Percentiles rank a stretch among this genome's conserved stretches.
Evolutionary conservation across 768 basidiomycete genomes (phyloP).

Genomic region (Porphyrellus cyaneotinctus): DNA sequence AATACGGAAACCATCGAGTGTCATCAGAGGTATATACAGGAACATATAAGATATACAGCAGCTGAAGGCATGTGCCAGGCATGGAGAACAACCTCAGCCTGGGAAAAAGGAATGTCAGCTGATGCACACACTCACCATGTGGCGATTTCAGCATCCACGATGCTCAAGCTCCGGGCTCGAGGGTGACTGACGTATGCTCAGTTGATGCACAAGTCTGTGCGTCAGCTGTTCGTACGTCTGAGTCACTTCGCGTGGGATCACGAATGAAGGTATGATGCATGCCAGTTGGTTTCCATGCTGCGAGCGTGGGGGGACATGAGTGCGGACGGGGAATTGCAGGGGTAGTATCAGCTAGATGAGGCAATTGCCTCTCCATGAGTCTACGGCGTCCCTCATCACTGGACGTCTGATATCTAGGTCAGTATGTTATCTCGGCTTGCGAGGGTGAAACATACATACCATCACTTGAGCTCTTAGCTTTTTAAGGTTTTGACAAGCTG

Average conservation of each 20-base stretch:
- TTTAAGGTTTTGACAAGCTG: not conserved
- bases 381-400: not conserved
- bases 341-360: too few species aligned
- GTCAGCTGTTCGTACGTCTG: not conserved
- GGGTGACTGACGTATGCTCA: slow-evolving; percentile 2
- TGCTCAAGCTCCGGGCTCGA: not conserved
- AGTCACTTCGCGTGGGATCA: not conserved
- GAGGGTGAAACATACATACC: too few species aligned
- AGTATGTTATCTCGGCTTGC: too few species aligned
- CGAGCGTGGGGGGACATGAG: slow-evolving; percentile 1
- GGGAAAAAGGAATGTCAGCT: too few species aligned
- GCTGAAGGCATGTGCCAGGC: too few species aligned
- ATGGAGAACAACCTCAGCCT: too few species aligned
- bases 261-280: too few species aligned
- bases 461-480: slow-evolving; percentile 1
- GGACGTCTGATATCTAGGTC: not conserved
- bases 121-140: too few species aligned
- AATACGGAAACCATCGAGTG: too few species aligned
- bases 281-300: not conserved
- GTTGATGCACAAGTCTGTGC: not conserved
- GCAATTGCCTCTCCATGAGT: not conserved
- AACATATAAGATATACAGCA: too few species aligned
- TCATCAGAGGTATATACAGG: too few species aligned
- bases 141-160: not conserved
- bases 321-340: not conserved